A percentile compares a stretch with the other conserved stretches of the same genome.
Evolutionary conservation across 2,329 filamentous ascomycete genomes (phyloP).

Genomic region (Trichophaea hybrida): DNA sequence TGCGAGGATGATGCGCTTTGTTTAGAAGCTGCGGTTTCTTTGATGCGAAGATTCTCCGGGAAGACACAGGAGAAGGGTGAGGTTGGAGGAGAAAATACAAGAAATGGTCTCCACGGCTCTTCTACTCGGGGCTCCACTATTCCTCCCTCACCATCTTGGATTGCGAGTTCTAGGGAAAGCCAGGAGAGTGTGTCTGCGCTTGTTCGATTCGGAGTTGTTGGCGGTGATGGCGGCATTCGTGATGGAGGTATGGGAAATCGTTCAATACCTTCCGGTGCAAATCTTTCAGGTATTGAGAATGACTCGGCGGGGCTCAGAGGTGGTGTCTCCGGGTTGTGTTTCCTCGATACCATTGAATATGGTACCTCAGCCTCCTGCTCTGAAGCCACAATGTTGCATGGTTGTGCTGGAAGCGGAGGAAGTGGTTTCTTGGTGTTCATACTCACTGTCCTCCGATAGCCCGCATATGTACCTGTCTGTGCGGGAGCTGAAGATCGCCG

Average conservation of each 20-base stretch:
- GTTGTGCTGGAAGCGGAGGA: neutral
- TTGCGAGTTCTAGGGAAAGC: neutral
- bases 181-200: neutral
- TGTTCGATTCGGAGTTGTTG: neutral
- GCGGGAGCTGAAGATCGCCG: neutral
- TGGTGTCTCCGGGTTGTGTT: neutral
- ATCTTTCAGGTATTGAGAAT: neutral
- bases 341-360: neutral
- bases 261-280: neutral
- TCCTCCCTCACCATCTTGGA: neutral
- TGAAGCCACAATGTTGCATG: neutral
- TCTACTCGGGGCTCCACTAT: neutral
- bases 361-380: neutral
- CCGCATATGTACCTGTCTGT: neutral
- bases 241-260: neutral
- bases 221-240: neutral
- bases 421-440: neutral
- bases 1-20: neutral
- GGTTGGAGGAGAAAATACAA: neutral
- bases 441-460: neutral
- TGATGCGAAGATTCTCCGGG: neutral
- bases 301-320: neutral
- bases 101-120: neutral
- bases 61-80: neutral
- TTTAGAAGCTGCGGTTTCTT: neutral